Conservation (phyloP, 1,139 yeast species). For the Debaryomyces fabryi region DNA sequence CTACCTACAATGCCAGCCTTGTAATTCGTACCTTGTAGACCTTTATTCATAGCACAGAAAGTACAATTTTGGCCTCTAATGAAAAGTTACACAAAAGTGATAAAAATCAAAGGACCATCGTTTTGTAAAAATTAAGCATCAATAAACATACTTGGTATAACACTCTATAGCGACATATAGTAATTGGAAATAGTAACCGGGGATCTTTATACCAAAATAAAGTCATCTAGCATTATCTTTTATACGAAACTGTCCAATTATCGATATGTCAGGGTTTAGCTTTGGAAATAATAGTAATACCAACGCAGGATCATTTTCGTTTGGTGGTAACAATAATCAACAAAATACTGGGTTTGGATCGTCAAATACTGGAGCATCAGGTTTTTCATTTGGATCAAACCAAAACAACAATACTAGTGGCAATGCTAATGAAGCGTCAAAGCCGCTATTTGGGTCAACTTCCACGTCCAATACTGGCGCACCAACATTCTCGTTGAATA, state of each 20-base stretch:
- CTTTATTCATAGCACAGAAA: background rate
- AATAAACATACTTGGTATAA: slow-evolving; percentile 1
- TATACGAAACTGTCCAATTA: background rate
- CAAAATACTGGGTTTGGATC: slow-evolving; percentile 11
- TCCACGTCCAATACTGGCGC: slow-evolving; percentile 1
- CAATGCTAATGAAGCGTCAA: slow-evolving; percentile 17
- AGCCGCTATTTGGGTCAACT: slow-evolving; percentile 17
- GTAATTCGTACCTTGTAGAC: background rate
- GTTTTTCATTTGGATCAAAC: background rate
- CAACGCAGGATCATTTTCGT: slow-evolving; percentile 1
- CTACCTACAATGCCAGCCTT: background rate
- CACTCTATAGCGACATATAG: background rate
- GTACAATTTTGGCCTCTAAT: background rate
- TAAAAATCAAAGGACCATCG: slow-evolving; percentile 1
- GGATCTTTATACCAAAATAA: background rate
- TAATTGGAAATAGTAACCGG: slow-evolving; percentile 1
- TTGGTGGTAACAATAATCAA: slow-evolving; percentile 9
- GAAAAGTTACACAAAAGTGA: slow-evolving; percentile 5
- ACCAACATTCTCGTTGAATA: slow-evolving; percentile 3
- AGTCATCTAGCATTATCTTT: background rate
- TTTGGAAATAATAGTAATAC: slow-evolving; percentile 12
- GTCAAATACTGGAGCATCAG: background rate
- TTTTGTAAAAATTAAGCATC: slow-evolving; percentile 5
- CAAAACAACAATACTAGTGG: slow-evolving; percentile 10
- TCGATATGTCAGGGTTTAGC: slow-evolving; percentile 9